Evolutionary conservation across 2,329 filamentous ascomycete species (phyloP), one percentile per base, ranked within the genome.

Genomic region (Epichloe gansuensis): DNA sequence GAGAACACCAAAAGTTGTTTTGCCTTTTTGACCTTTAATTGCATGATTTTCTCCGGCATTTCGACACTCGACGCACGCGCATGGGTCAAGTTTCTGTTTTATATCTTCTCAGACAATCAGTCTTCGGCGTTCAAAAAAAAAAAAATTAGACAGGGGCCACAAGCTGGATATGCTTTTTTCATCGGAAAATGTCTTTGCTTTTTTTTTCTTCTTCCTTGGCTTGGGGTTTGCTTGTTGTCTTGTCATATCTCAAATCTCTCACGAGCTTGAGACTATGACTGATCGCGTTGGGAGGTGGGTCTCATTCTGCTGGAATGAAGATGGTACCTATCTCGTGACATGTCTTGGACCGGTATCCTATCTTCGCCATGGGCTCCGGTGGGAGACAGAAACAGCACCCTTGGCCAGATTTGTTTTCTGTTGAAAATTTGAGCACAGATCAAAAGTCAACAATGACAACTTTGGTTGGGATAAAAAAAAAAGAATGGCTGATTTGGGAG

Each of bases 51-150:
- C 38, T 47, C 13, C 36, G 35, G 25, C 15, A 11, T 34, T 47
- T 43, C 13, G 44, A 53, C 38, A 46, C 39, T 49, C 40, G 51
- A 34, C 41, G 51, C 45, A 46, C 39, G 54, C 44, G 54, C 42
- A 54, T 53, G 53, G 52, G 50, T 45, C 51, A 54, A 49, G 51
- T 50, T 48, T 40, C 49, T 34, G 5, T 5, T 44, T 49, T 45
- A 13, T 43, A 50, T 44, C 9, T 44, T 36, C 49, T 59, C 52
- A 50, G 52, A 59, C 34, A 43, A 51, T 56, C 57, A 42, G 45
- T 56, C 58, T 59, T 54, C 54, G 65, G 65, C 64, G 65, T 66
- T 67, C 53, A 55, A 62, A 39, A 47, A 62, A 39, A 47, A 42
- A 51, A 51, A 64, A n/a, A n/a, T n/a, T 66, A 67, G 63, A 68